Percentiles rank a stretch among this genome's conserved stretches.
Evolutionary conservation across 495 filamentous ascomycete species (phyloP).

Genomic region (Chlorociboria aeruginascens): DNA sequence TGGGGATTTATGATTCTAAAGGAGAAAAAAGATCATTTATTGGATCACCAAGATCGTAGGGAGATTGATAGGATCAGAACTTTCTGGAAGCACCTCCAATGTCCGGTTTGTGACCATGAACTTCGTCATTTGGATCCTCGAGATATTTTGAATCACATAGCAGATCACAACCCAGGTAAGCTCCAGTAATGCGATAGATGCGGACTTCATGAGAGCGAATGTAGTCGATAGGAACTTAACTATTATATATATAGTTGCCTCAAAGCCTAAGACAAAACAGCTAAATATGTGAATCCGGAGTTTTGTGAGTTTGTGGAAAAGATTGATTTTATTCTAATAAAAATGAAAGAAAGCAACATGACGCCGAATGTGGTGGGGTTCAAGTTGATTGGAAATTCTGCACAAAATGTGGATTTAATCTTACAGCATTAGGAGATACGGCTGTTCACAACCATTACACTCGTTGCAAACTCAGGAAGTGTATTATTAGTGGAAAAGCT

Average conservation of each 20-base stretch:
- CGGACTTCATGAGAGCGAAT: not conserved
- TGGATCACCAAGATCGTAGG: not conserved
- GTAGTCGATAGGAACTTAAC: not conserved
- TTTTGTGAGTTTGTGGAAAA: slow-evolving; percentile 10
- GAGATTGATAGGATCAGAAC: not conserved
- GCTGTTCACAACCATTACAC: not conserved
- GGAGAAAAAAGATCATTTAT: slow-evolving; percentile 9
- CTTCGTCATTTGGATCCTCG: not conserved
- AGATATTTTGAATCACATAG: slow-evolving; percentile 5
- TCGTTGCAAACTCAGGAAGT: slow-evolving; percentile 1
- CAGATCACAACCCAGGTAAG: slow-evolving; percentile 4
- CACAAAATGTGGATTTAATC: not conserved
- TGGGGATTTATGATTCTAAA: slow-evolving; percentile 8
- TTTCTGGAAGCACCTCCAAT: slow-evolving; percentile 6
- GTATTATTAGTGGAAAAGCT: slow-evolving; percentile 1
- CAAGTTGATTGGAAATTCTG: slow-evolving; percentile 1
- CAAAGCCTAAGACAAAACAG: not conserved
- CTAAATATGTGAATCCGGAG: not conserved
- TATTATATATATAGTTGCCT: slow-evolving; percentile 8
- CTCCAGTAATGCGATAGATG: slow-evolving; percentile 14
- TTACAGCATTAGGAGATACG: not conserved
- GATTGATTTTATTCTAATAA: not conserved
- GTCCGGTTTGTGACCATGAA: slow-evolving; percentile 13
- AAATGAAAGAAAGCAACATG: not conserved
- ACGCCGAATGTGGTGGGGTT: not conserved